Base-by-base conservation (phyloP, 2,329 filamentous ascomycete species). In the Colletotrichum coccodes region DNA sequence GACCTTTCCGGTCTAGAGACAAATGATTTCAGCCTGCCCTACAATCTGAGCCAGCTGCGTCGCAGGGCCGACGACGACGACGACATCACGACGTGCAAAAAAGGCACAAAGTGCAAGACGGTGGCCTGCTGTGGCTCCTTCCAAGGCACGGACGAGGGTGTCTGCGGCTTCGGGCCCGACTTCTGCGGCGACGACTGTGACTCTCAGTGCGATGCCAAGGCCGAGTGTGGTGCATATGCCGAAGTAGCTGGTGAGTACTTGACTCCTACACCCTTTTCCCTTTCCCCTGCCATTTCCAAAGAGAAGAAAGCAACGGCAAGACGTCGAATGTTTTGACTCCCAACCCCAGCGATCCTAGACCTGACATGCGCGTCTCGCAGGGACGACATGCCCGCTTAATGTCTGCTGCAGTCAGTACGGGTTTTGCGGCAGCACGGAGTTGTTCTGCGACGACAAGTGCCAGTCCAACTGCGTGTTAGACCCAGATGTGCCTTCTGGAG, bases 401-500 rank as follows among this genome's bases (percentile, higher is more conserved):
- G 52, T 30, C 18, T 56, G 52, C 52, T 56, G 52, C 36, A 56
- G 52, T 23, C 18, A 56, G 16, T 74, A 57, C 52, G 72, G 75
- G 14, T 76, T 75, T 53, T 76, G 75, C 60, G 68, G 71, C 26
- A 57, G 40, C 18, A 70, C 64, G n/a, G 11, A 38, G 18, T 30
- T 38, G 6, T 56, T 56, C 23, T 56, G 52, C 23, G 38, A 14
- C 32, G 36, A 36, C 6, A 30, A 30, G 6, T 56, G 32, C 30
- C 52, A 56, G 32, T 38, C 52, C n/a, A 59, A 59, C 2, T 53
- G 67, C 30, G 32, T 60, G 4, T 3, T 56, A 4, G 21, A 34
- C 67, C 81, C 0, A 78, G 70, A 0, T 80, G 38, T 50, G 4
- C 58, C 58, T 11, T 23, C 58, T 8, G 44, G 58, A 21, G 42